Percentiles rank a stretch among this genome's conserved stretches.
These are phyloP conservation scores for Fusarium longipes DNA, from an alignment of 2,329 filamentous ascomycete genomes.

Conservation along the genomic window DNA sequence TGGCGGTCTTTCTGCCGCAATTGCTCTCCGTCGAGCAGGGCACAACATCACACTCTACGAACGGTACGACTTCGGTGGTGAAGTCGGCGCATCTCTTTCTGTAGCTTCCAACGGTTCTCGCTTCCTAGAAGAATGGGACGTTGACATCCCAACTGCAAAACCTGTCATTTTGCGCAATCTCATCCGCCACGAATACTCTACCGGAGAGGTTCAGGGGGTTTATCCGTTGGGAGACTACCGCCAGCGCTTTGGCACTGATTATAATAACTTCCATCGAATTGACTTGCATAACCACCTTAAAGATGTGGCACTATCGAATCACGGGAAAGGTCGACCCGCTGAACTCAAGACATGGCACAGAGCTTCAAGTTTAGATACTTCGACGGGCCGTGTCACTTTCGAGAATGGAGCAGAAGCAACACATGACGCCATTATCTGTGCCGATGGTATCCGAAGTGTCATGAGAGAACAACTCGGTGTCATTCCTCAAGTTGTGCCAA, in stretches of 20 bases:
- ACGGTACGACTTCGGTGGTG: slow-evolving; percentile 68
- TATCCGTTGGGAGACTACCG: slow-evolving; percentile 24
- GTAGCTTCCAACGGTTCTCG: slow-evolving; percentile 72
- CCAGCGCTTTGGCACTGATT: slow-evolving; percentile 14
- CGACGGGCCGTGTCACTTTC: slow-evolving; percentile 2
- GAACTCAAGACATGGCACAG: slow-evolving; percentile 13
- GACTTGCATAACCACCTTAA: slow-evolving; percentile 21
- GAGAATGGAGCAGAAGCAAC: slow-evolving; percentile 6
- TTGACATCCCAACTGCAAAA: slow-evolving; percentile 18
- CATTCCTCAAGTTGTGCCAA: background rate
- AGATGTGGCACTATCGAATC: background rate
- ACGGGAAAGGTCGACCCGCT: background rate
- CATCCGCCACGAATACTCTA: slow-evolving; percentile 21
- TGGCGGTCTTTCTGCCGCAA: slow-evolving; percentile 63
- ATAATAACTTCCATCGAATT: slow-evolving; percentile 23
- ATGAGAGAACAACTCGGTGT: slow-evolving; percentile 19
- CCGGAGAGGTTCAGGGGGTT: slow-evolving; percentile 3
- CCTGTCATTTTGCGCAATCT: slow-evolving; percentile 13
- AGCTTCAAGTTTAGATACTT: slow-evolving; percentile 1
- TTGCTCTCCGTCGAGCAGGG: slow-evolving; percentile 64
- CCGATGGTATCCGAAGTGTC: slow-evolving; percentile 13
- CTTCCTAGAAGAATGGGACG: slow-evolving; percentile 72
- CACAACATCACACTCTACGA: slow-evolving; percentile 65
- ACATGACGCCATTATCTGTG: slow-evolving; percentile 17
- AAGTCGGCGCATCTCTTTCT: slow-evolving; percentile 70